Percentiles rank a stretch among this genome's conserved stretches.
Conservation (phyloP, 75 land plant genomes). For the Isoetes taiwanensis region DNA sequence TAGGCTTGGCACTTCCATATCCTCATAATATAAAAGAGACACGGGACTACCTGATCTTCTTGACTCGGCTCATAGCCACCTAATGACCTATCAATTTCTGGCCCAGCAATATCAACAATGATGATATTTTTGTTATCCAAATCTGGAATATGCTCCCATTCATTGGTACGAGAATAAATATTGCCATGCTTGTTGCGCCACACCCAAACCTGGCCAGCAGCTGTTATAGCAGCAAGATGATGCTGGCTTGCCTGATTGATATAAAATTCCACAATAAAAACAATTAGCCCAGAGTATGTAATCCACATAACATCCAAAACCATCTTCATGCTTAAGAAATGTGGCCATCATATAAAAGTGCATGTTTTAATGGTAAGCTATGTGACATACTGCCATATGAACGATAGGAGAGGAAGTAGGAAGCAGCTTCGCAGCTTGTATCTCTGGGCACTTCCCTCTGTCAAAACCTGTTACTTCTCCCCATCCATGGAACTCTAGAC, state of each 20-base stretch:
- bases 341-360: background rate
- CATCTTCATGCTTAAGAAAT: background rate
- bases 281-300: background rate
- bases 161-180: slow-evolving; percentile 24
- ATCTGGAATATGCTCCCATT: slow-evolving; percentile 28
- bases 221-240: slow-evolving; percentile 34
- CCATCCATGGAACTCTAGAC: slow-evolving; percentile 25
- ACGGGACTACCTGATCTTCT: slow-evolving; percentile 37
- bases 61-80: slow-evolving; percentile 26
- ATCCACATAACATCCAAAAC: background rate
- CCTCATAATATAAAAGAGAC: too few relatives aligned
- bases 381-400: slow-evolving; percentile 27
- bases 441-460: slow-evolving; percentile 26
- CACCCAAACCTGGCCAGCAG: slow-evolving; percentile 33
- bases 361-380: background rate
- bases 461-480: slow-evolving; percentile 22
- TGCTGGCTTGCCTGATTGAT: slow-evolving; percentile 29
- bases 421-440: slow-evolving; percentile 16
- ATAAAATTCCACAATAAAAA: background rate
- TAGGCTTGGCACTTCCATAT: too few relatives aligned
- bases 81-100: slow-evolving; percentile 26
- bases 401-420: slow-evolving; percentile 33
- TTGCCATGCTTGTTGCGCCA: slow-evolving; percentile 34
- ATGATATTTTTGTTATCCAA: slow-evolving; percentile 16
- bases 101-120: slow-evolving; percentile 32